Conservation (phyloP, 352 stramenopile genomes). For the Peronospora belbahrii region DNA sequence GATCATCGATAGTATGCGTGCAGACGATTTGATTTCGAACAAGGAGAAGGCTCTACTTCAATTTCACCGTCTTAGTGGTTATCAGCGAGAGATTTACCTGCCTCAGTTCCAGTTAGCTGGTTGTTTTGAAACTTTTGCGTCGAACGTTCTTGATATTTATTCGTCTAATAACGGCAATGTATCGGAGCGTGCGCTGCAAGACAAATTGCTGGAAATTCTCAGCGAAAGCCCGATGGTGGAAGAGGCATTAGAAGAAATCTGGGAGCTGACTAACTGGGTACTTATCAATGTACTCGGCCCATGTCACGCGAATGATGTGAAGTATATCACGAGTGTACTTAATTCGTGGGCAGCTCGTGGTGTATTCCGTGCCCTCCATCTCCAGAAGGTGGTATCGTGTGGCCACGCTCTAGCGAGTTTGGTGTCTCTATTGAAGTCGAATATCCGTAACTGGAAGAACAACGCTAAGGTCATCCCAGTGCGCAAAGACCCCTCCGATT, state of each 20-base stretch:
- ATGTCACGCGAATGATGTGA: constrained; percentile 92
- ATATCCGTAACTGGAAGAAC: constrained; percentile 64
- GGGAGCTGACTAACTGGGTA: constrained; percentile 94
- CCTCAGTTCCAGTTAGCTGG: constrained; percentile 97
- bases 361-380: constrained; percentile 70
- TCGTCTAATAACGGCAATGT: constrained; percentile 44
- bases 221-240: constrained; percentile 76
- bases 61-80: constrained; percentile 94
- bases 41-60: constrained; percentile 88
- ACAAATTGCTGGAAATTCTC: constrained; percentile 77
- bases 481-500: constrained; percentile 77
- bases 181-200: constrained; percentile 64
- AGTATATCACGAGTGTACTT: constrained; percentile 83
- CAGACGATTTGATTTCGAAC: constrained; percentile 88
- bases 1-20: constrained; percentile 93
- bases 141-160: constrained; percentile 68
- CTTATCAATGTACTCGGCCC: constrained; percentile 91
- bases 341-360: constrained; percentile 73
- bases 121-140: constrained; percentile 91
- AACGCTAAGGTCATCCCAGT: constrained; percentile 77
- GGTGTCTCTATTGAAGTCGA: constrained; percentile 57
- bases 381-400: constrained; percentile 59
- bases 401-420: constrained; percentile 65
- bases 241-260: constrained; percentile 93
- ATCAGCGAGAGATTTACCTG: constrained; percentile 96